Base-by-base conservation (phyloP, 2,329 filamentous ascomycete genomes). In the Didymella sp. region DNA sequence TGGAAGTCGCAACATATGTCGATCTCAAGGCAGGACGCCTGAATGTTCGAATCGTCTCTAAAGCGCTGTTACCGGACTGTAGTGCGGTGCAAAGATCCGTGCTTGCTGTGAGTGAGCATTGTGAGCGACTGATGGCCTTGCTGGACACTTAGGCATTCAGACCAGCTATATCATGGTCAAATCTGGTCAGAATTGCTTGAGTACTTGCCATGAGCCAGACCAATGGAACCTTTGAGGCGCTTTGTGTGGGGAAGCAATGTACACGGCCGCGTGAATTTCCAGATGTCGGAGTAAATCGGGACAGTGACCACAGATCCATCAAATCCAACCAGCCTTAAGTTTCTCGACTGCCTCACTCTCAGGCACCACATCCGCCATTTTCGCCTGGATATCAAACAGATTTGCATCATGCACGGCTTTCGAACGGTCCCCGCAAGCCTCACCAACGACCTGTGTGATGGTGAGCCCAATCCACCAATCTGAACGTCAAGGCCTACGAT, bases 351-450 rank as follows among this genome's bases (percentile, higher is more conserved):
- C 79, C 42, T 81, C 78, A 7, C 66, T 68, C 50, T 80, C 78
- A 3, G 63, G 56, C 0, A 82, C 76, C 1, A 81, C 78, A 62
- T 82, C 79, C 1, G 76, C 78, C 66, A 81, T 80, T 61, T 81
- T 81, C 3, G 78, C 75, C 58, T 79, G 71, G 46, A 81, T 71
- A 55, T 81, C 79, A 51, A 80, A 79, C 4, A 81, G 66, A 58
- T 79, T 82, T 2, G 76, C 75, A 17, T 76, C 71, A 47, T 81
- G 79, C 37, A 82, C 80, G 30, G 76, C 73, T 12, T 74, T 73
- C 24, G 75, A 76, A 7, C 78, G 68, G 57, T 82, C 79, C n/a
- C 80, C 79, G 48, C 80, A 81, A 4, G 79, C 79, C 27, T 75
- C 63, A n/a, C 71, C 73, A 11, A 81, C 79, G 13, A 81, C 76